These are phyloP conservation scores for Exophiala phaeomuriformis DNA, from an alignment of 2,329 filamentous ascomycete species.

Conservation along the genomic window DNA sequence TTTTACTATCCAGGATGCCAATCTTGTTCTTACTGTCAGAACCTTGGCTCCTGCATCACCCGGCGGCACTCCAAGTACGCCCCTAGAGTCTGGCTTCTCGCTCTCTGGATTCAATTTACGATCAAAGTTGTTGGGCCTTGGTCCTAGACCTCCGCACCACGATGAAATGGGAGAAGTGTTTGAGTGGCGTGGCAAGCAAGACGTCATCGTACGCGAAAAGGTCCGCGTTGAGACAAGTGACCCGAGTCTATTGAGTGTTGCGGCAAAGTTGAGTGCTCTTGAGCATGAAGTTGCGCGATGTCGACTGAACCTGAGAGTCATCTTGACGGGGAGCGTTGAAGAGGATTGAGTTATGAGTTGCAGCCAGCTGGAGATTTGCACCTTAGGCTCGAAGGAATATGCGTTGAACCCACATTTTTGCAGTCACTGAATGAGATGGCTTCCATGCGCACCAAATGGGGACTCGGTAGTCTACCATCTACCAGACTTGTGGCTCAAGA, in stretches of 20 bases:
- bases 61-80: slow-evolving; percentile 50
- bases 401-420: too few relatives aligned
- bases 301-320: slow-evolving; percentile 63
- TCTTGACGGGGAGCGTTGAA: slow-evolving; percentile 56
- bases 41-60: slow-evolving; percentile 58
- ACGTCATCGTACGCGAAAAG: slow-evolving; percentile 85
- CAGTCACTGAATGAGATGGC: too few relatives aligned
- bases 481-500: too few relatives aligned
- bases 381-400: too few relatives aligned
- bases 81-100: slow-evolving; percentile 61
- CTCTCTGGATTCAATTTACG: slow-evolving; percentile 52
- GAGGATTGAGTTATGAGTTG: slow-evolving; percentile 10
- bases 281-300: slow-evolving; percentile 65
- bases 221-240: slow-evolving; percentile 82
- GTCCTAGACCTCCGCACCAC: slow-evolving; percentile 53
- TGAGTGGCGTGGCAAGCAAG: slow-evolving; percentile 53
- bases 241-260: slow-evolving; percentile 73
- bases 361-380: too few relatives aligned
- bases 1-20: slow-evolving; percentile 62
- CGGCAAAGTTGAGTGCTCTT: slow-evolving; percentile 73
- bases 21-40: slow-evolving; percentile 62
- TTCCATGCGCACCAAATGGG: too few relatives aligned
- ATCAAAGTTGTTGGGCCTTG: slow-evolving; percentile 45
- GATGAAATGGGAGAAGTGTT: slow-evolving; percentile 77
- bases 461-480: too few relatives aligned